These are phyloP conservation scores for Solanum chilense DNA, from an alignment of 257 asterid species.

Conservation along the genomic window DNA sequence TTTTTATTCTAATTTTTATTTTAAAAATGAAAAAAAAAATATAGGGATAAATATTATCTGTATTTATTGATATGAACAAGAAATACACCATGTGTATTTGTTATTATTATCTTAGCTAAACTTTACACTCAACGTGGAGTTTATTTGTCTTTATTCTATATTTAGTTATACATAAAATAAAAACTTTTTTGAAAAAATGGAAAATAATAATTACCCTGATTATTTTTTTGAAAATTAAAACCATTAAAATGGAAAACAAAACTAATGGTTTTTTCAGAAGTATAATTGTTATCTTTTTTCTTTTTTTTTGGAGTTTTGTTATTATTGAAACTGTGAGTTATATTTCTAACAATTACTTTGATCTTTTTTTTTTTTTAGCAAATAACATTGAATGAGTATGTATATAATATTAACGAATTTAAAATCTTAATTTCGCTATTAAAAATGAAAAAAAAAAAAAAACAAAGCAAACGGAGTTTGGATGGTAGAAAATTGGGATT, in stretches of 20 bases:
- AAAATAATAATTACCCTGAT: background rate
- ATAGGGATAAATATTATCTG: background rate
- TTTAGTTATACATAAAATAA: background rate
- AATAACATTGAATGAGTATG: background rate
- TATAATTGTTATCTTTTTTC: background rate
- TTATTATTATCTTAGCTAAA: background rate
- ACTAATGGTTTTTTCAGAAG: no score
- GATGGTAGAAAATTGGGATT: background rate
- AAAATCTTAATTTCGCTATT: background rate
- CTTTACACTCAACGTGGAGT: background rate
- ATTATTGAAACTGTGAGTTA: background rate
- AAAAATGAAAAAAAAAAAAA: background rate
- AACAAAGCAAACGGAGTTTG: background rate
- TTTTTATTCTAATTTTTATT: background rate
- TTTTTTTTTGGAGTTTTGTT: background rate
- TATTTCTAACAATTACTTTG: accelerated
- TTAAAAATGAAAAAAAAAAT: background rate
- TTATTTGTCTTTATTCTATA: background rate
- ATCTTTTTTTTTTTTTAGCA: background rate
- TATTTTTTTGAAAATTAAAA: no score
- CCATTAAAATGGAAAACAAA: no score
- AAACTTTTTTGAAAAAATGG: background rate
- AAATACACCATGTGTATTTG: background rate
- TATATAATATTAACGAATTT: background rate
- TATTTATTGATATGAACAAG: background rate